Evolutionary conservation across 169 alveolate species (phyloP).

Genomic region (Eimeria maxima): DNA sequence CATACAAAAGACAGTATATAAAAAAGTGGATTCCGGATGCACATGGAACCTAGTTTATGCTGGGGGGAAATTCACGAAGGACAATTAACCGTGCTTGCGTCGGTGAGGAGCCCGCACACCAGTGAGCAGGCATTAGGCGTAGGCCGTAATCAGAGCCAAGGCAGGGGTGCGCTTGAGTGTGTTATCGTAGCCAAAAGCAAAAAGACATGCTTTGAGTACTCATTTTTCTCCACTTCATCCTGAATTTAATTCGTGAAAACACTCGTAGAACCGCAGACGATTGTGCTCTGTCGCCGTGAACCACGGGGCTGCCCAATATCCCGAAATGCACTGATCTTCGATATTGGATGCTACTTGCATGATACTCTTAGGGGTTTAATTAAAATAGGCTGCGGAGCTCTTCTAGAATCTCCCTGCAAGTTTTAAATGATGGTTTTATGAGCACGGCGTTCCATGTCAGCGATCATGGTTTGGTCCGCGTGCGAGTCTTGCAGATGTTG

Average conservation of each 20-base stretch:
- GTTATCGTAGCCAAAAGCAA: not conserved
- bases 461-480: not conserved
- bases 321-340: slow-evolving; percentile 15
- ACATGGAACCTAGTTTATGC: not conserved
- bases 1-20: not conserved
- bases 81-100: not conserved
- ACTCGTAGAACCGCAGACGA: slow-evolving; percentile 25
- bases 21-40: not conserved
- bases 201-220: not conserved
- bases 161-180: not conserved
- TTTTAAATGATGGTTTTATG: not conserved
- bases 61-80: not conserved
- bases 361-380: not conserved
- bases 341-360: not conserved
- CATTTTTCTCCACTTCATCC: not conserved
- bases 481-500: not conserved
- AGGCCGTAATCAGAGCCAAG: not conserved
- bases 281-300: slow-evolving; percentile 31
- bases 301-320: slow-evolving; percentile 54
- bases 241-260: not conserved
- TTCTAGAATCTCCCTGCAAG: not conserved
- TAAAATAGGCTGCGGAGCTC: not conserved
- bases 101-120: slow-evolving; percentile 37
- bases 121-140: not conserved
- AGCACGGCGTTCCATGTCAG: not conserved